Conservation (phyloP, 805 yeast species). For the Suhomyces pyralidae region DNA sequence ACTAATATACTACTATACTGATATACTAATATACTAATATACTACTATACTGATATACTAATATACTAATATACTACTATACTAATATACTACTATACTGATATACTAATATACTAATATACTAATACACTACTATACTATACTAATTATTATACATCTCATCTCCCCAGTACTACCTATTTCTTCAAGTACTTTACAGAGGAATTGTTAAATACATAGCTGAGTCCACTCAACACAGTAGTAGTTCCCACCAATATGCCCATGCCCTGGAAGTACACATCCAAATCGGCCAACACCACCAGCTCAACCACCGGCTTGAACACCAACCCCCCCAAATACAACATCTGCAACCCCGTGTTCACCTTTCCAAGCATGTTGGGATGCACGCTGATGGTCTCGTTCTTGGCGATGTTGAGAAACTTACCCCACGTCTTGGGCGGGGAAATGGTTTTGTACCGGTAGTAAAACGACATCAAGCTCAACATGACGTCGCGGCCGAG, state of each 20-base stretch:
- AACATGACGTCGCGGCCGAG: conserved; percentile 81
- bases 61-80: too few species aligned
- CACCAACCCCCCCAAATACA: conserved; percentile 61
- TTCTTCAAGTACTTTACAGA: conserved; percentile 58
- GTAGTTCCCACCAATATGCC: conserved; percentile 46
- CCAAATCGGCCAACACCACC: conserved; percentile 13
- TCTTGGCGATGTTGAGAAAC: conserved; percentile 68
- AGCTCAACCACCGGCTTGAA: conserved; percentile 31
- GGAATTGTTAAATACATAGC: conserved; percentile 66
- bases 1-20: too few species aligned
- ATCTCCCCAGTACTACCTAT: too few species aligned
- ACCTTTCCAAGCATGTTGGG: conserved; percentile 85
- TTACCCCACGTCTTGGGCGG: conserved; percentile 69
- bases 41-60: too few species aligned
- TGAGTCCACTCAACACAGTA: conserved; percentile 73
- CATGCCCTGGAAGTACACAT: conserved; percentile 20
- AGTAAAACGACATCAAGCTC: conserved; percentile 66
- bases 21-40: too few species aligned
- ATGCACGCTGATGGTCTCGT: conserved; percentile 79
- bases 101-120: too few species aligned
- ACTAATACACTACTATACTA: too few species aligned
- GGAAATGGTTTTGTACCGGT: conserved; percentile 71
- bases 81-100: too few species aligned
- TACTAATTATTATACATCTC: too few species aligned
- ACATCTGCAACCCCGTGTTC: conserved; percentile 92